Percentiles rank a stretch among this genome's conserved stretches.
phyloP scores from a whole-genome alignment of 2,329 filamentous ascomycete genomes.

The Hansfordia pulvinata region DNA sequence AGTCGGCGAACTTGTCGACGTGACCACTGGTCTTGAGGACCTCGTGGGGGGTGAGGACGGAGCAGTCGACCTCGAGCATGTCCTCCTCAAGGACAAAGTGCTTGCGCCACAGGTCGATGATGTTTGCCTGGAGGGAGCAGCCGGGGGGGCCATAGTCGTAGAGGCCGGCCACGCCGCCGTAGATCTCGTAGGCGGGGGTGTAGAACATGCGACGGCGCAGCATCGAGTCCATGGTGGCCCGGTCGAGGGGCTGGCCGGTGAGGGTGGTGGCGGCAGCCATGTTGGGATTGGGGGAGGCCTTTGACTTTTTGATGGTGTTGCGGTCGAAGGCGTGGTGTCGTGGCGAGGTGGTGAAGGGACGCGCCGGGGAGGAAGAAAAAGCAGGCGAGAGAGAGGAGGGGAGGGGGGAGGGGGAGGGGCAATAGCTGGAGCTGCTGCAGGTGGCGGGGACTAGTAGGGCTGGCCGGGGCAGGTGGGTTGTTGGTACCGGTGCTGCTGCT shows the following conservation, averaged over 20 bases:
- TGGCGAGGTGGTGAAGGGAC: too few species aligned
- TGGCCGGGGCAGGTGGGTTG: too few species aligned
- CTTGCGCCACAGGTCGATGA: constrained; percentile 81
- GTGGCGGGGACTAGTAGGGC: too few species aligned
- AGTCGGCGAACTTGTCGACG: constrained; percentile 96
- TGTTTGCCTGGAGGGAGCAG: constrained; percentile 73
- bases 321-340: background rate
- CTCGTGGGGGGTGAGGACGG: constrained; percentile 82
- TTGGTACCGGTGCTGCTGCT: too few species aligned
- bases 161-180: constrained; percentile 75
- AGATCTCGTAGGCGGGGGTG: constrained; percentile 91
- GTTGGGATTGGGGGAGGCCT: too few species aligned
- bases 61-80: constrained; percentile 92
- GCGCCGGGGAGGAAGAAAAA: too few species aligned
- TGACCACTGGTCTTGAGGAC: constrained; percentile 94
- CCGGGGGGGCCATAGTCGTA: constrained; percentile 92
- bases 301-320: constrained; percentile 3
- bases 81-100: constrained; percentile 90
- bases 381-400: too few species aligned
- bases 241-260: constrained; percentile 82
- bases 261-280: constrained; percentile 54
- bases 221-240: constrained; percentile 67
- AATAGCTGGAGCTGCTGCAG: too few species aligned
- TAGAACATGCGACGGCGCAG: constrained; percentile 86
- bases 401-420: too few species aligned